Base-by-base conservation (phyloP, 1,139 yeast genomes). In the Blastobotrys elegans region DNA sequence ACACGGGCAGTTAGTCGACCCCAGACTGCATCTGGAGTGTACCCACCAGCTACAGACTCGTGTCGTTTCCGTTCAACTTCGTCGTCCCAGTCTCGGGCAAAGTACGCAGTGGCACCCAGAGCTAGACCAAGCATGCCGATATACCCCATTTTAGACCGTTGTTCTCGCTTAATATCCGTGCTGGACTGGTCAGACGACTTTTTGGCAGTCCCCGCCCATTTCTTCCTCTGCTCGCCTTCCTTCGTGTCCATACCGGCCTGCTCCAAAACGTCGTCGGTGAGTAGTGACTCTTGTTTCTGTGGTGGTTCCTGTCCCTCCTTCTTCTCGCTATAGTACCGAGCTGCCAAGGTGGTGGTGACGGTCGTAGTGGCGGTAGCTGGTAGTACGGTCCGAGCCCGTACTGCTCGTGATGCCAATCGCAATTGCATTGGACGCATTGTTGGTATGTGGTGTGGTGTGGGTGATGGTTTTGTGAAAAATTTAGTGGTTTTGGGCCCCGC, bases 41-140 rank as follows among this genome's bases (percentile, higher is more conserved):
- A 83, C 1, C 96, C 97, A 62, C 82, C 78, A 43, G 73, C 80
- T 52, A 82, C 72, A 26, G 71, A 73, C 40, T 74, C 68, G 54
- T 69, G 75, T 54, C 76, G 74, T 51, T 77, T 80, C 47, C 50
- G 57, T 54, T 84, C 85, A 56, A 84, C 94, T 51, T 74, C 84
- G 14, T 77, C 80, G 54, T 87, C 96, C 90, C 96, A 90, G 60
- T 89, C 82, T 67, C 98, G 81, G 48, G 84, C 77, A 71, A 88
- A 67, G 66, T 86, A 92, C 8, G 80, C 87, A 42, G 77, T 73
- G 29, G 88, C 90, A 18, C 81, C 84, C 35, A 80, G 55, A 2
- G 78, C 76, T 17, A 75, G 75, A 21, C 80, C 79, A n/a, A 86
- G 69, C 39, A 85, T 63, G 20, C 79, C 75, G 26, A 60, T 56